Percentiles rank a stretch among this genome's conserved stretches.
These are phyloP conservation scores for Kodamaea kaohsiungensis DNA, from an alignment of 805 yeast species.

Conservation along the genomic window DNA sequence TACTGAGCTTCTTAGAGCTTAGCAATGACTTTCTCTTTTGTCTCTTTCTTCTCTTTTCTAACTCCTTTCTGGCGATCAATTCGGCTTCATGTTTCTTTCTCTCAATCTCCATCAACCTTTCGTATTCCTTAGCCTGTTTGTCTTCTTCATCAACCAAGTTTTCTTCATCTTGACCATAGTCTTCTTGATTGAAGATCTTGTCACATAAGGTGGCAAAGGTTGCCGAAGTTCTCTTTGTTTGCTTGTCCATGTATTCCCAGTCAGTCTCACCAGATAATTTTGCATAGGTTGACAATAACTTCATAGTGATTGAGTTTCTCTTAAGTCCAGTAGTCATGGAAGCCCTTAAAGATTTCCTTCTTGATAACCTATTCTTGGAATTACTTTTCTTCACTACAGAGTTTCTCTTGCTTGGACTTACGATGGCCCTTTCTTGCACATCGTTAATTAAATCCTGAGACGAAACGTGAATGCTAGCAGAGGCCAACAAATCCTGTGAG, in stretches of 20 bases:
- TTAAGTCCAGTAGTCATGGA: constrained; percentile 49
- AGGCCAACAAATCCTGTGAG: constrained; percentile 22
- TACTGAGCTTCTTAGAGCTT: constrained; percentile 38
- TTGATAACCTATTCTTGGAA: constrained; percentile 32
- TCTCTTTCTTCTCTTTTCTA: constrained; percentile 46
- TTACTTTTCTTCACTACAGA: constrained; percentile 26
- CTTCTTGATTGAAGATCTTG: constrained; percentile 71
- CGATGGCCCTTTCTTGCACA: not conserved
- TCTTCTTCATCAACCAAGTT: constrained; percentile 44
- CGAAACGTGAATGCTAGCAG: constrained; percentile 26
- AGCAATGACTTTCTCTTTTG: constrained; percentile 42
- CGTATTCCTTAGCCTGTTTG: constrained; percentile 44
- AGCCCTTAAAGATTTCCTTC: constrained; percentile 38
- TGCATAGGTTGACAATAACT: constrained; percentile 70
- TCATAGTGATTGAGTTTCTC: constrained; percentile 72
- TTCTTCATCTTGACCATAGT: constrained; percentile 50
- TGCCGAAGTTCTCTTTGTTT: constrained; percentile 73
- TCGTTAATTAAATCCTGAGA: constrained; percentile 5
- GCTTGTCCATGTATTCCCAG: constrained; percentile 70
- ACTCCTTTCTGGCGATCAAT: constrained; percentile 46
- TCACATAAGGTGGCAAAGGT: constrained; percentile 79
- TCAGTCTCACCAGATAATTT: constrained; percentile 63
- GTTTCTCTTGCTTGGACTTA: constrained; percentile 25
- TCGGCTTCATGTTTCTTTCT: constrained; percentile 55
- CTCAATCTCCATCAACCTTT: constrained; percentile 47